Percentiles rank a stretch among this genome's conserved stretches.
These are phyloP conservation scores for Syncephalastrum monosporum DNA, from an alignment of 371 early-diverging fungal genomes.

Conservation along the genomic window DNA sequence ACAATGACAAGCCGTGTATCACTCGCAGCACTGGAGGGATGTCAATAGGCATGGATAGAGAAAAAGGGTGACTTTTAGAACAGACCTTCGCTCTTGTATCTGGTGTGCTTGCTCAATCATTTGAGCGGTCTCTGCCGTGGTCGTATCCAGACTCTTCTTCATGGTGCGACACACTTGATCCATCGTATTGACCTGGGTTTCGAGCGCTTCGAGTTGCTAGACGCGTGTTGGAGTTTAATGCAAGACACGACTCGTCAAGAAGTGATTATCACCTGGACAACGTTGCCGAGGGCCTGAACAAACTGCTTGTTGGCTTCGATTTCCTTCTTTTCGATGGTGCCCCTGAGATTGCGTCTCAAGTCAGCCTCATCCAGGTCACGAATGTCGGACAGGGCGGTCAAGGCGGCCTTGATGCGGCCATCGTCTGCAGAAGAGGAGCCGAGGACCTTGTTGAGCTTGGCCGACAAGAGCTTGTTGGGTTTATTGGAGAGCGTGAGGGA, in stretches of 20 bases:
- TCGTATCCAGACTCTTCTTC: slow-evolving; percentile 55
- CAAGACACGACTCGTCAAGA: too few species aligned
- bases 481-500: slow-evolving; percentile 35
- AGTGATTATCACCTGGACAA: slow-evolving; percentile 50
- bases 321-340: slow-evolving; percentile 69
- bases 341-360: slow-evolving; percentile 61
- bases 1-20: slow-evolving; percentile 49
- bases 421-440: slow-evolving; percentile 54
- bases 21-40: slow-evolving; percentile 43
- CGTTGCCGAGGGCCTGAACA: slow-evolving; percentile 59
- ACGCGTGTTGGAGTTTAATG: background rate
- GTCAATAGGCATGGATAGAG: background rate
- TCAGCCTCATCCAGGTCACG: slow-evolving; percentile 57
- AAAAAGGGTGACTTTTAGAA: background rate
- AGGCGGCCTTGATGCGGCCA: slow-evolving; percentile 58
- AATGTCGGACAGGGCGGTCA: slow-evolving; percentile 69
- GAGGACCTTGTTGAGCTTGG: slow-evolving; percentile 58
- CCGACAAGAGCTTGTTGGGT: slow-evolving; percentile 47
- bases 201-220: slow-evolving; percentile 58
- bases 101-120: slow-evolving; percentile 68
- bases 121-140: slow-evolving; percentile 54
- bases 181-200: slow-evolving; percentile 58
- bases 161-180: slow-evolving; percentile 60
- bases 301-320: slow-evolving; percentile 64
- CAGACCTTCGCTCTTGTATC: slow-evolving; percentile 61